A percentile compares a stretch with the other conserved stretches of the same genome.
These are phyloP conservation scores for Capniomyces stellatus DNA, from an alignment of 371 early-diverging fungal species.

Conservation along the genomic window DNA sequence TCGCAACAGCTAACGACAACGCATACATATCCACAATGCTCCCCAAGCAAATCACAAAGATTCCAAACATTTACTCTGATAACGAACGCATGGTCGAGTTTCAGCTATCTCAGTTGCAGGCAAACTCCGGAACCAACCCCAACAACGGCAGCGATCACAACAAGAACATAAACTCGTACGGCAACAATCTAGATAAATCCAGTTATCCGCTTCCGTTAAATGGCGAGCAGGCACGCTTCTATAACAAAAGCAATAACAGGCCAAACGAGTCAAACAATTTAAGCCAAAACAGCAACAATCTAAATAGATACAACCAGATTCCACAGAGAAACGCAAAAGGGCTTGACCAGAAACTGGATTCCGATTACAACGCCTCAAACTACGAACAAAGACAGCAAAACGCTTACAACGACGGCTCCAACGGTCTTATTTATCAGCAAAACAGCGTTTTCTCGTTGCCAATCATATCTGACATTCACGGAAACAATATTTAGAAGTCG, in stretches of 20 bases:
- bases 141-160: background rate
- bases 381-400: background rate
- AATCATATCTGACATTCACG: background rate
- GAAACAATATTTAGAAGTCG: background rate
- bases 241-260: background rate
- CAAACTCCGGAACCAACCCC: too few species aligned
- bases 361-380: background rate
- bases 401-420: background rate
- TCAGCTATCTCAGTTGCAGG: background rate
- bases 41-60: background rate
- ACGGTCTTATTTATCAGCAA: background rate
- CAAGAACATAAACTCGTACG: background rate
- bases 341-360: background rate
- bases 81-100: background rate
- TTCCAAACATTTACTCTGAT: background rate
- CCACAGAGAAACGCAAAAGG: background rate
- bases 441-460: background rate
- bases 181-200: background rate
- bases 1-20: background rate
- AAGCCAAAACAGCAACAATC: background rate
- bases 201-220: background rate
- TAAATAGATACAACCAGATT: background rate
- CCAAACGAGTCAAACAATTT: background rate
- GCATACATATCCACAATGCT: background rate
- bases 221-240: background rate